Base-by-base conservation (phyloP, 805 yeast genomes). In the Crinitomyces ghanaensis region DNA sequence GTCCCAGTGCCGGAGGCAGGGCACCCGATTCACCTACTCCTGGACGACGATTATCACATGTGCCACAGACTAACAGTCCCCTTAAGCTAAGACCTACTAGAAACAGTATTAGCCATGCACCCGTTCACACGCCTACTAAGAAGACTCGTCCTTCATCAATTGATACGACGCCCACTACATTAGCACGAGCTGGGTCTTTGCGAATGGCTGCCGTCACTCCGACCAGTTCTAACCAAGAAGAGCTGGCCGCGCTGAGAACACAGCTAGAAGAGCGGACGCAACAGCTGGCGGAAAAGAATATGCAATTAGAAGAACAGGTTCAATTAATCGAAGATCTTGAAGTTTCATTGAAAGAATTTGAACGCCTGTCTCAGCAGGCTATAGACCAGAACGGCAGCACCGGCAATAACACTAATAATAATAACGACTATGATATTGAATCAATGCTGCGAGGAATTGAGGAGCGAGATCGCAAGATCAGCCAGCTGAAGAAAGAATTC, bases 291-390 rank as follows among this genome's bases (percentile, higher is more conserved):
- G 49, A 41, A 25, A 37, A 39, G 23, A 52, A 63, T 29, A 36
- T 36, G 7, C 58, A 59, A 33, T 53, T 71, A 44, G 51, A 49
- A 12, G 69, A 63, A 38, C 65, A 72, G 38, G 56, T 57, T 29
- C 46, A 49, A n/a, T 62, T 71, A 30, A 53, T 73, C 27, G 53
- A 56, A 31, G 76, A 71, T 17, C 50, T 72, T 42, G 68, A 66
- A 41, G 45, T 50, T 6, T 65, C 72, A 2, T 64, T 72, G 2
- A 60, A 60, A 26, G 72, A 71, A 30, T 44, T 49, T 16, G 46
- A 49, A 28, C 28, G 33, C 19, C 34, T 51, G 22, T 41, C 44
- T 8, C 33, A 21, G 19, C 41, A 39, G 15, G 34, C 28, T 19
- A 33, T 29, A 4, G 20, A 37, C 11, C 34, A 21, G 21, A 29